Evolutionary conservation across 139 green algal species (phyloP).

Genomic region (Micromonas pusilla): DNA sequence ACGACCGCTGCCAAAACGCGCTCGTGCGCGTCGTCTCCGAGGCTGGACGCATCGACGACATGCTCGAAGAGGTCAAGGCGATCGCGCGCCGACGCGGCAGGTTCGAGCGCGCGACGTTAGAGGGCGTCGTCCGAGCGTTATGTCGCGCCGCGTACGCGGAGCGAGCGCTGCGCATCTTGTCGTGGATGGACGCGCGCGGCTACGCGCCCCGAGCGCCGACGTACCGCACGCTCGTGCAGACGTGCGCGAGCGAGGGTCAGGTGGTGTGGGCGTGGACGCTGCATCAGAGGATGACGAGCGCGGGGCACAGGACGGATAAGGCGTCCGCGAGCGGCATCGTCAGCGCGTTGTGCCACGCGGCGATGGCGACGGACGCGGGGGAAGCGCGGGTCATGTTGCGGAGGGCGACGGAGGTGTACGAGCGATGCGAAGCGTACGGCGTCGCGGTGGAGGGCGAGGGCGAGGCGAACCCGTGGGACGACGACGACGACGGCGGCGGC

Average conservation of each 20-base stretch:
- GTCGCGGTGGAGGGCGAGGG: background rate
- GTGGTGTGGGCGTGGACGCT: background rate
- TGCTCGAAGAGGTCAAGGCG: conserved; percentile 6
- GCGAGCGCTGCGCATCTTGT: conserved; percentile 5
- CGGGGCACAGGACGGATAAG: background rate
- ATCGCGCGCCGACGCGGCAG: background rate
- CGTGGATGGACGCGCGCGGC: background rate
- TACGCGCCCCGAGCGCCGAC: background rate
- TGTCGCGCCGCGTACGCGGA: background rate
- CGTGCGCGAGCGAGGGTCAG: background rate
- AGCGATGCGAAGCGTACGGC: background rate
- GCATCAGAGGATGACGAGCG: background rate
- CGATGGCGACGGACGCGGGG: background rate
- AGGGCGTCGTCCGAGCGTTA: conserved; percentile 5
- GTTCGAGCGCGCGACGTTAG: background rate
- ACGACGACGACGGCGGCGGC: too few relatives aligned
- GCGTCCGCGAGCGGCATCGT: background rate
- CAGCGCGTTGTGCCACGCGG: background rate
- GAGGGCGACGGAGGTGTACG: background rate
- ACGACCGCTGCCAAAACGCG: conserved; percentile 12
- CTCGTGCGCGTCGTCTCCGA: conserved; percentile 11
- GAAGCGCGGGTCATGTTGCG: background rate
- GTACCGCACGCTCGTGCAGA: background rate
- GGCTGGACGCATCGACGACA: conserved; percentile 14
- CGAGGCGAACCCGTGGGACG: background rate